Evolutionary conservation across 2,329 filamentous ascomycete species (phyloP), one percentile per base, ranked within the genome.

Genomic region (Tolypocladium nubicola): DNA sequence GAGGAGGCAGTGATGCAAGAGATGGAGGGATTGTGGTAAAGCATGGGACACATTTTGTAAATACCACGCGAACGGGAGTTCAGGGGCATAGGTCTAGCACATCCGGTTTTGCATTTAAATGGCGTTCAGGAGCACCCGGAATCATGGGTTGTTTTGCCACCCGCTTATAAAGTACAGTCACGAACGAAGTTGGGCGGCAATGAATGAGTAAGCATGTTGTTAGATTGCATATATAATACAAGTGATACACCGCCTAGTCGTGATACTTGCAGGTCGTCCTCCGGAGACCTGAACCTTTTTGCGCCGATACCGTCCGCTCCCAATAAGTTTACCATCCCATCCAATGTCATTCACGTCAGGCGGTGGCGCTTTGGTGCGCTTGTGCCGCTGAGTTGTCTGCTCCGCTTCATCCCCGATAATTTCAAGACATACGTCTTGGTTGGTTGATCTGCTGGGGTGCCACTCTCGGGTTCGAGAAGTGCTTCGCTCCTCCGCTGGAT

Each of bases 1-100:
- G 85, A 87, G 16, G 83, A 87, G 70, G 86, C 84, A 59, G 85
- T 80, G 1, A 85, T 90, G 83, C 82, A 79, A 41, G 83, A 83
- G 61, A 81, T 84, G 79, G 79, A 80, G 45, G 80, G 76, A 0
- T 60, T 81, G 30, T 83, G 78, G 78, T 80, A n/a, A n/a, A 53
- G 38, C 53, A 0, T 53, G n/a, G n/a, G 14, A 13, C 38, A n/a
- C 13, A 37, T 26, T 49, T 16, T 19, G 14, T 4, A 10, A 6
- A 19, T 10, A 50, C 16, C 7, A n/a, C 16, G 47, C 26, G 26
- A 8, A 33, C 16, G 19, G 26, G 26, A 50, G 26, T 35, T n/a
- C 3, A 2, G 47, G 19, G 33, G 3, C 23, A n/a, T 9, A 11
- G 1, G 26, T 16, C 6, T 21, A 14, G 21, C 41, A 47, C 16